phyloP scores from a whole-genome alignment of 2,329 filamentous ascomycete genomes.

The Emergomyces orientalis region DNA sequence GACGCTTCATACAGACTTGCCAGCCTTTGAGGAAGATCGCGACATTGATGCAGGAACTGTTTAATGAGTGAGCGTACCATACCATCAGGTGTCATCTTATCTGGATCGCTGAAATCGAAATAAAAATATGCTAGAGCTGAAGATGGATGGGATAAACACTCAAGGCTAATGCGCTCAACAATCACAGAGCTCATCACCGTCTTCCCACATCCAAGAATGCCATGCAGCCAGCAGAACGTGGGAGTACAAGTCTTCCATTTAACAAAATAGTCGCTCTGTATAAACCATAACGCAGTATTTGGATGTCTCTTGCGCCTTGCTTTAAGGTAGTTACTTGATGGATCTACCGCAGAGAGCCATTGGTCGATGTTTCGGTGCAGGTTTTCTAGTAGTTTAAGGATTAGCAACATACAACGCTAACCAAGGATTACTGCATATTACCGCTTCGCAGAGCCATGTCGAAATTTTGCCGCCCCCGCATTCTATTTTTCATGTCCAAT shows the following conservation, averaged over 20 bases:
- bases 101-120: conserved; percentile 17
- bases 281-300: conserved; percentile 13
- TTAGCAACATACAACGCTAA: not conserved
- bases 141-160: not conserved
- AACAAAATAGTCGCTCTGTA: conserved; percentile 5
- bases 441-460: not conserved
- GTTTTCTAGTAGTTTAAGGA: not conserved
- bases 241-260: conserved; percentile 8
- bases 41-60: not conserved
- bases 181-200: conserved; percentile 11
- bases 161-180: not conserved
- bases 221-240: conserved; percentile 13
- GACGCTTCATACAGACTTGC: conserved; percentile 5
- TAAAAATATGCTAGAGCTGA: conserved; percentile 15
- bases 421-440: not conserved
- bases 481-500: not conserved
- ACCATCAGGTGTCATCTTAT: conserved; percentile 13
- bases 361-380: not conserved
- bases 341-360: conserved; percentile 9
- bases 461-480: not conserved
- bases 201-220: conserved; percentile 13
- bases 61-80: conserved; percentile 13
- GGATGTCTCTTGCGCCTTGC: conserved; percentile 10
- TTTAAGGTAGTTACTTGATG: conserved; percentile 12
- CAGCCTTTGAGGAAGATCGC: not conserved